Conservation (phyloP, 495 filamentous ascomycete species). For the Daldinia bambusicola region DNA sequence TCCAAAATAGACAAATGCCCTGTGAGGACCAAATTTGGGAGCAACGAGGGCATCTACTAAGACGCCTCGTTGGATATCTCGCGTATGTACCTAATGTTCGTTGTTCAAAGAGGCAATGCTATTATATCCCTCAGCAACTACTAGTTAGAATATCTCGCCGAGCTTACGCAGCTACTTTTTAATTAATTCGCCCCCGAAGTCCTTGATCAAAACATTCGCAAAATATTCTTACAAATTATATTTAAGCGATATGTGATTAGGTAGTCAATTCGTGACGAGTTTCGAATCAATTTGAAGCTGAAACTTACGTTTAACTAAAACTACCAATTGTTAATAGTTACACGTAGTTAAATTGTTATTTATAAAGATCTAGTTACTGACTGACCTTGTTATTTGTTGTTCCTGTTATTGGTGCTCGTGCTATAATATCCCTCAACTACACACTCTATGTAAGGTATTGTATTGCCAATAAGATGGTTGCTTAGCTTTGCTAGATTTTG, state of each 20-base stretch:
- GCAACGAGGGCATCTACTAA: slow-evolving; percentile 32
- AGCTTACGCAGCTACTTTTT: slow-evolving; percentile 27
- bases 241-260: neutral
- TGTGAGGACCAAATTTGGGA: slow-evolving; percentile 20
- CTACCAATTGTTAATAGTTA: too few relatives aligned
- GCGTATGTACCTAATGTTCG: slow-evolving; percentile 33
- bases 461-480: slow-evolving; percentile 16
- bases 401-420: slow-evolving; percentile 6
- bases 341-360: too few relatives aligned
- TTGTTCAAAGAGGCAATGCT: slow-evolving; percentile 37
- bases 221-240: neutral
- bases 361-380: slow-evolving; percentile 20
- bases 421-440: slow-evolving; percentile 1
- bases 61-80: slow-evolving; percentile 34
- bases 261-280: neutral
- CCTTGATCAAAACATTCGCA: slow-evolving; percentile 9
- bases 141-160: slow-evolving; percentile 21
- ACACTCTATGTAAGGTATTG: slow-evolving; percentile 5
- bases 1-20: slow-evolving; percentile 26
- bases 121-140: slow-evolving; percentile 39
- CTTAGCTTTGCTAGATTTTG: slow-evolving; percentile 18
- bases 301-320: neutral
- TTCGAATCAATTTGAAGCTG: neutral
- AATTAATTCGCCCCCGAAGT: slow-evolving; percentile 13
- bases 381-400: slow-evolving; percentile 11